Evolutionary conservation across 345 rosid genomes (phyloP), one percentile per base, ranked within the genome.

Genomic region (Noccaea caerulescens): DNA sequence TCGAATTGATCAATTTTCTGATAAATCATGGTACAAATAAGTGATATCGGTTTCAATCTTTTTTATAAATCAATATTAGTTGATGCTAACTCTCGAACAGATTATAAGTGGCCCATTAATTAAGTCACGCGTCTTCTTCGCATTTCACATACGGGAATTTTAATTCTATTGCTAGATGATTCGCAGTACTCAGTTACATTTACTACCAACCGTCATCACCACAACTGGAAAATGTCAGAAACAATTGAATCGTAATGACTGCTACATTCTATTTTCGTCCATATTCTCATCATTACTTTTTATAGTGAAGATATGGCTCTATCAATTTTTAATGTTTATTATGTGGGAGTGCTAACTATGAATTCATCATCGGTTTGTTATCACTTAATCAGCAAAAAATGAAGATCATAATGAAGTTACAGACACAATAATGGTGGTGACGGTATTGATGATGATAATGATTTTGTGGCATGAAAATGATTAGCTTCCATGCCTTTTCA

Each of bases 191-290:
- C 4, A 32, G 30, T 62, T 3, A 45, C 14, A 39, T 62, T 62
- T 32, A 63, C 68, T 33, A 63, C 68, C 16, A 63, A 45, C 68
- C 34, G 57, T 36, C 33, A 47, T 16, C 69, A 18, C 69, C 36
- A 5, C 46, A 49, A 34, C 69, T 49, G 27, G 20, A 7, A 42
- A 23, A 41, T 16, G 23, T 60, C n/a, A 2, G 9, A 34, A 49
- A 47, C 32, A 49, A 63, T 47, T 47, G 33, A n/a, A 62, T 44
- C 41, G 2, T 34, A 47, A 34, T 47, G 67, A 43, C 13, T 44
- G 39, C 63, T 14, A 9, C 16, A 14, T 2, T 56, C 25, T 4
- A 20, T 58, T 39, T 39, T 10, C 18, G 8, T 58, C 16, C 46
- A 51, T 25, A 25, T 25, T 25, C 36, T 51, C 36, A 25, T 58